Evolutionary conservation across 805 yeast genomes (phyloP), one percentile per base, ranked within the genome.

Genomic region (Candida maesae): DNA sequence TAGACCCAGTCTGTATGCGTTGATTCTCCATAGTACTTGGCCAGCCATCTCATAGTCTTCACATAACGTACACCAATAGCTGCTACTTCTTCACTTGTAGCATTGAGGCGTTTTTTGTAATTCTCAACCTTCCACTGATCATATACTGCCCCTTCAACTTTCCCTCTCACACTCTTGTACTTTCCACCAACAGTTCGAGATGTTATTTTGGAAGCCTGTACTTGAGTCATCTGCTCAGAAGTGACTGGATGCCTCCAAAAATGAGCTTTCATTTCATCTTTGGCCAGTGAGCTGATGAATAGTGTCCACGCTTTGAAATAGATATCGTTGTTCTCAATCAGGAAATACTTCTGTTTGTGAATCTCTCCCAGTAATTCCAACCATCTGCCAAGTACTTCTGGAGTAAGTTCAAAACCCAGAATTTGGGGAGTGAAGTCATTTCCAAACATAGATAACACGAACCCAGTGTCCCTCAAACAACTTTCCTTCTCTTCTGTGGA

Each of bases 341-440:
- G 75, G 45, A 72, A 76, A 60, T 88, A 95, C 54, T 93, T 84
- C 33, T 78, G 59, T 21, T 72, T 75, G 41, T 41, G 45, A 11
- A 35, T 23, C 2, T 23, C 25, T 5, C 38, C 35, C 2, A 46
- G 11, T 10, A 37, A 23, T 15, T 39, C 41, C 17, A 36, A 18
- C 3, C 32, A 25, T 4, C 11, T 19, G 7, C 18, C 46, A 89
- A 70, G 42, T 82, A 51, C 9, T 10, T 14, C 36, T 10, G 15
- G 6, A 7, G 13, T 8, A 6, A 91, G 71, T 0, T 95, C 95
- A 46, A 95, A 95, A 46, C 85, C 86, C 56, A 86, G 84, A 50
- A 93, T 76, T 55, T 86, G 82, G 10, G 98, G 97, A 55, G 90
- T 70, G 78, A 91, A 93, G 71, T 93, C 99, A 58, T 93, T 93